These are phyloP conservation scores for Reticulascus tulasneorum DNA, from an alignment of 2,329 filamentous ascomycete genomes.

Conservation along the genomic window DNA sequence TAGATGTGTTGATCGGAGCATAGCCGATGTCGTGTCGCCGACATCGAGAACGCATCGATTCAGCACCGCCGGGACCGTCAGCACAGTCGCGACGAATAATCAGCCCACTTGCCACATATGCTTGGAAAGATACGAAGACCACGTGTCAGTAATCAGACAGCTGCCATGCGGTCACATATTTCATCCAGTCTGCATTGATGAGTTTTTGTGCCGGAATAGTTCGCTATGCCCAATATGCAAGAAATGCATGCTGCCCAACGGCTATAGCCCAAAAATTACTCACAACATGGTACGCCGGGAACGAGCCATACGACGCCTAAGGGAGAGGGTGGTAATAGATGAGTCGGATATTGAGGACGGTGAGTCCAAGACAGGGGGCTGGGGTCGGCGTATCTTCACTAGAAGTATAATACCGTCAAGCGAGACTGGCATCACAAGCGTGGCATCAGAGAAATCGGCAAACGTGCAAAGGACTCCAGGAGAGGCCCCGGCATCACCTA, in stretches of 20 bases:
- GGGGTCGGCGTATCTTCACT: constrained; percentile 32
- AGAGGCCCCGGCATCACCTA: too few species aligned
- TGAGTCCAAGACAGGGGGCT: constrained; percentile 30
- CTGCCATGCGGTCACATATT: constrained; percentile 90
- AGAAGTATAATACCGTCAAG: too few species aligned
- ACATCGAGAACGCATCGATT: constrained; percentile 32
- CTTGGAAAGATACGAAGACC: constrained; percentile 71
- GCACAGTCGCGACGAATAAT: constrained; percentile 50
- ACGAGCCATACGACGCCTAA: constrained; percentile 59
- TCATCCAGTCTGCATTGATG: constrained; percentile 87
- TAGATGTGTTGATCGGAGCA: constrained; percentile 10
- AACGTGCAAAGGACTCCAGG: background rate
- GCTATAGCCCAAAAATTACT: constrained; percentile 68
- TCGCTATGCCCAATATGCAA: constrained; percentile 93
- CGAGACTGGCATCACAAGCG: too few species aligned
- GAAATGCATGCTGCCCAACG: constrained; percentile 67
- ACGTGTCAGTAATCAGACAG: constrained; percentile 72
- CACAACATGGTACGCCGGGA: constrained; percentile 85
- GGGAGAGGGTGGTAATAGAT: constrained; percentile 47
- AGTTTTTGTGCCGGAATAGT: constrained; percentile 72
- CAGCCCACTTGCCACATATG: constrained; percentile 91
- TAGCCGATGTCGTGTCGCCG: constrained; percentile 7
- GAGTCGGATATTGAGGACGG: constrained; percentile 26
- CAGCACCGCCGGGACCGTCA: constrained; percentile 27
- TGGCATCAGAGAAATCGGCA: constrained; percentile 3